phyloP scores from a whole-genome alignment of 371 early-diverging fungal genomes.

The Rhizopus arrhizus region DNA sequence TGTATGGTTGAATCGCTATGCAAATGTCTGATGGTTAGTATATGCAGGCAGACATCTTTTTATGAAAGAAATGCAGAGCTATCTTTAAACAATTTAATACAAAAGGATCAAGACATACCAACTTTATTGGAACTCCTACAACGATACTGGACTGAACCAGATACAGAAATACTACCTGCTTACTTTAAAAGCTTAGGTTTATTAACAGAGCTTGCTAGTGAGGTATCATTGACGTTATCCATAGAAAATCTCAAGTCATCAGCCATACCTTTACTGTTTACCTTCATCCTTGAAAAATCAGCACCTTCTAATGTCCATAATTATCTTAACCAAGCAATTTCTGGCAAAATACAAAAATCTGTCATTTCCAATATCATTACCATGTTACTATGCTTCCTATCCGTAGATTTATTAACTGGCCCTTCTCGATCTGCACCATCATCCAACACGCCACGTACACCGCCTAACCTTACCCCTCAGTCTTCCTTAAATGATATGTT shows the following conservation, averaged over 20 bases:
- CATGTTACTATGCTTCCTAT: constrained; percentile 30
- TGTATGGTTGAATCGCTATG: constrained; percentile 42
- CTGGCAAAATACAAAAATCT: constrained; percentile 16
- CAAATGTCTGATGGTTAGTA: constrained; percentile 30
- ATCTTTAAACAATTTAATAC: neutral
- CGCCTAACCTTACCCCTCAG: constrained; percentile 33
- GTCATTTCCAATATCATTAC: constrained; percentile 25
- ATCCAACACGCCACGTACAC: neutral
- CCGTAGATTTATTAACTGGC: constrained; percentile 8
- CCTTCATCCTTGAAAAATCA: constrained; percentile 32
- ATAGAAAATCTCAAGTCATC: constrained; percentile 29
- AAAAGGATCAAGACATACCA: constrained; percentile 21
- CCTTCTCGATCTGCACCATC: constrained; percentile 13
- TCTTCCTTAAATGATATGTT: constrained; percentile 18
- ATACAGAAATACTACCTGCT: constrained; percentile 14
- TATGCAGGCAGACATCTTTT: constrained; percentile 10
- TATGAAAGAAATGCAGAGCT: neutral
- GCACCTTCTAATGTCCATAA: constrained; percentile 20
- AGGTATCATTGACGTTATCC: constrained; percentile 27
- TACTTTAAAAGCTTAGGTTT: constrained; percentile 33
- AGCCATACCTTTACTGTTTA: constrained; percentile 18
- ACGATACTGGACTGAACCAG: constrained; percentile 44
- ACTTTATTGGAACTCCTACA: constrained; percentile 34
- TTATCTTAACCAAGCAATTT: constrained; percentile 14
- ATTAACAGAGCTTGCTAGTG: constrained; percentile 38